Evolutionary conservation across 2,329 filamentous ascomycete genomes (phyloP), one percentile per base, ranked within the genome.

Genomic region (Harringtonia aguacate): DNA sequence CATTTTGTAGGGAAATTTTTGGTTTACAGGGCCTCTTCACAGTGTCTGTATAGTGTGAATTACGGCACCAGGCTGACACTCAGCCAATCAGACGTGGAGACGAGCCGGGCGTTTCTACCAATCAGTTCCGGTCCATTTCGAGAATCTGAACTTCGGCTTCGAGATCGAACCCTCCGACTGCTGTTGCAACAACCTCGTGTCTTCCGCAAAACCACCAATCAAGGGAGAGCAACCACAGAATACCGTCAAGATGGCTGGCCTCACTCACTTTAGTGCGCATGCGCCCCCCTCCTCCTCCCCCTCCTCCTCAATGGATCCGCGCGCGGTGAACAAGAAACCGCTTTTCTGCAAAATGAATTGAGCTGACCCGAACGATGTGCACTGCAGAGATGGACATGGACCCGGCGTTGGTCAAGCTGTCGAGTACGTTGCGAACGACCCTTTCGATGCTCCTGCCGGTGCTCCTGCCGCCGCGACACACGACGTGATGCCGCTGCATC

Each of bases 351-450:
- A 42, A 15, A 42, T 34, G 36, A 43, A 39, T 35, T 36, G 24
- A 41, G 51, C 61, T 63, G 56, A 66, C 54, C 36, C 46, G 28
- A 21, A 49, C 39, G 13, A 28, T 39, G 55, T 38, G 17, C 28
- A 27, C 9, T 34, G 44, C 55, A 71, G 68, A 66, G 56, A 52
- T 70, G 59, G 56, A 61, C 53, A 48, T 67, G 61, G 68, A 71
- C 61, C 68, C 68, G 59, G 64, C 66, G 53, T 57, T 71, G 53
- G 58, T 66, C 58, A 66, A 65, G 58, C 55, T 70, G 53, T 61
- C 56, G 48, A 60, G 68, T 71, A 68, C 48, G 67, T 49, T 12
- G 24, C n/a, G n/a, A n/a, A n/a, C n/a, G n/a, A n/a, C n/a, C n/a
- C 15, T 34, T 34, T 22, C 34, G 10, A 6, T 27, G 7, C 24